Base-by-base conservation (phyloP, 2,329 filamentous ascomycete species). In the Fusarium tupiense region DNA sequence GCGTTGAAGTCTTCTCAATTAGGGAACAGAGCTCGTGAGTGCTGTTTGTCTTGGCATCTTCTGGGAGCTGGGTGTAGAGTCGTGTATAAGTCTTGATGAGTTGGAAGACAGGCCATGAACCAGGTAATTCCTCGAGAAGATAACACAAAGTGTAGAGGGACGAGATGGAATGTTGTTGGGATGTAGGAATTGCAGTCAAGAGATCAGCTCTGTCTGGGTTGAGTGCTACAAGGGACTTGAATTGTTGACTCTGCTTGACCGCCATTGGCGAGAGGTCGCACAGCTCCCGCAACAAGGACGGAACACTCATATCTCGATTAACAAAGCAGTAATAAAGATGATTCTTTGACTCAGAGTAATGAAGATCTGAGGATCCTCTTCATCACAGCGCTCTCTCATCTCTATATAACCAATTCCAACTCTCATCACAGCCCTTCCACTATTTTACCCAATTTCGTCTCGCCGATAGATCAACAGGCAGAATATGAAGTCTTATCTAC, bases 11-110 rank as follows among this genome's bases (percentile, higher is more conserved):
- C 29, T 47, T 11, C 9, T 11, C 22, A 5, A 61, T 24, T 3
- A 68, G 4, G 22, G 53, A 43, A 19, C 17, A 61, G 3, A 40
- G 24, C 10, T 35, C 14, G 3, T 37, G 8, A 1, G 16, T 26
- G 2, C 31, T 35, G 10, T 57, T 49, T 14, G 19, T 68, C 35
- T 68, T 68, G 19, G 38, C 54, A 16, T 52, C 54, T 17, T 68
- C 64, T 1, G 65, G 54, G 1, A 68, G 65, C 0, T 33, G 14
- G 0, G 57, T 68, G 22, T 68, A 68, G 13, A 68, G 22, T 8
- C 53, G 13, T 4, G 63, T 68, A 6, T 61, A 52, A 3, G 29
- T 47, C 17, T 68, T 68, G 53, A 68, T 50, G 8, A 68, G 65
- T 13, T 66, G 26, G 10, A 68, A 68, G 0, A 62, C 46, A 8